phyloP scores from a whole-genome alignment of 1,284 basidiomycete species.

The Trichosporon ovoides region DNA sequence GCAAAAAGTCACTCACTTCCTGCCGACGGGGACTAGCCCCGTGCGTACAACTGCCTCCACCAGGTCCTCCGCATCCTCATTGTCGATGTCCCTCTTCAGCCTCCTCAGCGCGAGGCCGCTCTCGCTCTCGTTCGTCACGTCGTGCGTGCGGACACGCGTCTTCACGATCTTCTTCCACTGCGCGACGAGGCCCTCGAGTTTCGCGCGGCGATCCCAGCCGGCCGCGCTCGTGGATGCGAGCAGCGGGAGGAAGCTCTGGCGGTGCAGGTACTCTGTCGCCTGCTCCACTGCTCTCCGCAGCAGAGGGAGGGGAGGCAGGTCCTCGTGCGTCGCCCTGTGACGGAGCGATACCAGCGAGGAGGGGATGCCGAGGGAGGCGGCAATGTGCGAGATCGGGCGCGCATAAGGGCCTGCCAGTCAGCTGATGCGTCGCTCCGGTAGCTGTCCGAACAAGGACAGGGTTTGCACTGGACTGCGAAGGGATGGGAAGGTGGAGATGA shows the following conservation, averaged over 20 bases:
- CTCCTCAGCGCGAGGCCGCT: conserved; percentile 44
- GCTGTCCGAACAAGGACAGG: background rate
- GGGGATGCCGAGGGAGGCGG: conserved; percentile 77
- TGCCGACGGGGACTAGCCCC: conserved; percentile 72
- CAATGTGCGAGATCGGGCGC: conserved; percentile 82
- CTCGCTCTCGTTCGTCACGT: conserved; percentile 65
- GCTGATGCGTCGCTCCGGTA: background rate
- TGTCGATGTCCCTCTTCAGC: conserved; percentile 41
- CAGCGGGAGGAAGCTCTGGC: conserved; percentile 66
- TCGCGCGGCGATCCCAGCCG: conserved; percentile 47
- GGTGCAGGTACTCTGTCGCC: conserved; percentile 59
- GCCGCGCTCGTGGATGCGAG: conserved; percentile 57
- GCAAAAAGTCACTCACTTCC: conserved; percentile 56
- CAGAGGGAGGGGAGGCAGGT: conserved; percentile 77
- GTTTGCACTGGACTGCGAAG: background rate
- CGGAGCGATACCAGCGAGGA: conserved; percentile 87
- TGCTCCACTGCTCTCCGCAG: conserved; percentile 69
- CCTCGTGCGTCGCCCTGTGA: conserved; percentile 93
- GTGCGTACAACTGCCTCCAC: conserved; percentile 60
- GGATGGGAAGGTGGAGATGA: background rate
- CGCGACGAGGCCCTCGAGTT: conserved; percentile 49
- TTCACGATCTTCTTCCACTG: conserved; percentile 46
- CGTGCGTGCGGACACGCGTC: conserved; percentile 54
- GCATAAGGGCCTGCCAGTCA: conserved; percentile 56
- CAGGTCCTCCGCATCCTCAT: conserved; percentile 59